Percentiles rank a stretch among this genome's conserved stretches.
Conservation (phyloP, 2,329 filamentous ascomycete genomes). For the Didymella exigua region DNA sequence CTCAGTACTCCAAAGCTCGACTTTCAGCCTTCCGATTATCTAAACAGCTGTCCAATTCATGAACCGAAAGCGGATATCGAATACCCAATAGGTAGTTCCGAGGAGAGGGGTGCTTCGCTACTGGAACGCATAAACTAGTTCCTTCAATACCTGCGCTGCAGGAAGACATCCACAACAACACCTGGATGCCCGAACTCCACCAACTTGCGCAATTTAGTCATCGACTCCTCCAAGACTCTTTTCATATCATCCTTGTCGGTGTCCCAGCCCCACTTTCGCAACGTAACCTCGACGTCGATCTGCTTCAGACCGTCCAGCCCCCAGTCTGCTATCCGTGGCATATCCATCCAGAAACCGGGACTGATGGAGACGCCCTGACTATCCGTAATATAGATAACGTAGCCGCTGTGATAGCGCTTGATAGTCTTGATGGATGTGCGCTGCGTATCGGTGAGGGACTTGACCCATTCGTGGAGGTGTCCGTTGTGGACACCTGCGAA, state of each 20-base stretch:
- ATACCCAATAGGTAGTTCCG: background rate
- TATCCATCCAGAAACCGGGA: slow-evolving; percentile 12
- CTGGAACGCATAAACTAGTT: background rate
- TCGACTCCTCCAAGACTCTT: background rate
- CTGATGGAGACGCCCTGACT: background rate
- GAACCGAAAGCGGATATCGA: no score
- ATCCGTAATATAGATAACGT: background rate
- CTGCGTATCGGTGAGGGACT: background rate
- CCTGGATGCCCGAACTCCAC: slow-evolving; percentile 4
- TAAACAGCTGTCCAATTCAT: background rate
- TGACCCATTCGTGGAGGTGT: slow-evolving; percentile 4
- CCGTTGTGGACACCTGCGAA: slow-evolving; percentile 6
- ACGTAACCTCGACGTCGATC: slow-evolving; percentile 5
- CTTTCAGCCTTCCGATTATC: background rate
- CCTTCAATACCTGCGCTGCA: slow-evolving; percentile 2
- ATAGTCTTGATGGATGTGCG: background rate
- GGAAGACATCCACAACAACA: background rate
- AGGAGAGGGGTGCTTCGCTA: background rate
- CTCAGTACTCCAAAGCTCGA: background rate
- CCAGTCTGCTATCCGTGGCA: background rate
- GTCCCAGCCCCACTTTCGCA: slow-evolving; percentile 4
- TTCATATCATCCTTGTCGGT: background rate
- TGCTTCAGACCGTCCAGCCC: slow-evolving; percentile 1
- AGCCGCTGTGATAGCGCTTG: slow-evolving; percentile 1
- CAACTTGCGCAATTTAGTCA: background rate